phyloP scores from a whole-genome alignment of 2,329 filamentous ascomycete species.

The Elsinoe australis region DNA sequence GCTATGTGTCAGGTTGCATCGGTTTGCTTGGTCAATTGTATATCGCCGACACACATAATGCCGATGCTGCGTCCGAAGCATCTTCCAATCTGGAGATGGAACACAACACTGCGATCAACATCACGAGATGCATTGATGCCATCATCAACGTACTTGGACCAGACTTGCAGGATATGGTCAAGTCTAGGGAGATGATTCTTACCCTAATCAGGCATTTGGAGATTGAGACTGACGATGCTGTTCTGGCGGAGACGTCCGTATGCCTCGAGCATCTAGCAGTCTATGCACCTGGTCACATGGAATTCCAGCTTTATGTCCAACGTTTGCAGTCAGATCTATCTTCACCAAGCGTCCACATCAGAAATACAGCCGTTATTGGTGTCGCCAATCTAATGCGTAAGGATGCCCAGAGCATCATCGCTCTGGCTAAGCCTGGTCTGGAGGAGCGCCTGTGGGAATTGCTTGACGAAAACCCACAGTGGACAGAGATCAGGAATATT shows the following conservation, averaged over 20 bases:
- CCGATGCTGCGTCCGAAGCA: conserved; percentile 68
- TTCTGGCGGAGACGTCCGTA: conserved; percentile 68
- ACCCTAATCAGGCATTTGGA: conserved; percentile 78
- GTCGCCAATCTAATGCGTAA: conserved; percentile 93
- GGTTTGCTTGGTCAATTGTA: conserved; percentile 94
- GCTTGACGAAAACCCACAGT: conserved; percentile 67
- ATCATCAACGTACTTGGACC: conserved; percentile 93
- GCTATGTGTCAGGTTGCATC: conserved; percentile 80
- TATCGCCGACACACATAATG: conserved; percentile 81
- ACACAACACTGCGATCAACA: conserved; percentile 69
- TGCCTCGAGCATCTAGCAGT: conserved; percentile 88
- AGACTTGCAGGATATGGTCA: conserved; percentile 84
- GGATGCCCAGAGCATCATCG: conserved; percentile 73
- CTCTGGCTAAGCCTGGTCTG: conserved; percentile 65
- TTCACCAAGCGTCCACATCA: conserved; percentile 60
- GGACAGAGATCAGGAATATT: conserved; percentile 76
- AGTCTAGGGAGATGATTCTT: conserved; percentile 85
- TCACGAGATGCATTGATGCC: conserved; percentile 86
- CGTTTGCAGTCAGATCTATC: conserved; percentile 70
- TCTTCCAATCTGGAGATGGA: conserved; percentile 89
- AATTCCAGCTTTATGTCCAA: conserved; percentile 76
- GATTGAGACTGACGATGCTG: conserved; percentile 58
- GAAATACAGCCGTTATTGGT: conserved; percentile 76
- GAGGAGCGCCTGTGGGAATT: conserved; percentile 90
- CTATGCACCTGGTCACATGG: conserved; percentile 81